Evolutionary conservation across 2,329 filamentous ascomycete genomes (phyloP), one percentile per base, ranked within the genome.

Genomic region (Capronia epimyces): DNA sequence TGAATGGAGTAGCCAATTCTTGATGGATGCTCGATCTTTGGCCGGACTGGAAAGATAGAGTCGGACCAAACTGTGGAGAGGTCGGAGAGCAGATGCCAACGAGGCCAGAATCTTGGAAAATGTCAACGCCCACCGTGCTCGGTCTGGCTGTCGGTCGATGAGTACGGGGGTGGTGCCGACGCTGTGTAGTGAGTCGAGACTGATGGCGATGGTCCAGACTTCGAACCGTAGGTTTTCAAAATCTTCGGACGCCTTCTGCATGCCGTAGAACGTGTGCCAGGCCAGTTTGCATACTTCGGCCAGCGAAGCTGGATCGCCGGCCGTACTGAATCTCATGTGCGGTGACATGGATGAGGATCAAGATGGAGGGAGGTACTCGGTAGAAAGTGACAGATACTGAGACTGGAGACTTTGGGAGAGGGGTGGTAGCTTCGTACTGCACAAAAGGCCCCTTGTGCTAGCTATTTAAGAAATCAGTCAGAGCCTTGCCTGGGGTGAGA

Each of bases 221-320:
- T 57, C 55, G 49, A 57, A 57, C 16, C 55, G 55, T 18, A 57
- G 55, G 49, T 55, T 57, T 34, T 57, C 55, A 42, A 57, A 57
- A 31, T 57, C 55, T 43, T 57, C 55, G 9, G 51, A 55, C n/a
- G 52, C 55, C 36, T 57, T 57, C 25, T 57, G 55, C 55, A 57
- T 57, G 25, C 55, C 52, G 25, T 55, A 57, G 32, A 57, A 57
- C 7, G 55, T 57, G 27, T 57, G 55, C 55, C 55, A 57, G 24
- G 55, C 51, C 21, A 57, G 15, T 43, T 57, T 57, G 49, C 51
- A 55, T n/a, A 49, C 55, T 29, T 57, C 49, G 16, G 55, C 48
- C 52, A 57, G 41, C 21, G 55, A 45, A 15, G 46, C 20, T 27
- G 49, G 49, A 42, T 47, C 42, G 34, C 37, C 37, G 36, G 49